A percentile compares a stretch with the other conserved stretches of the same genome.
Conservation (phyloP, 495 filamentous ascomycete species). For the Poronia punctata region DNA sequence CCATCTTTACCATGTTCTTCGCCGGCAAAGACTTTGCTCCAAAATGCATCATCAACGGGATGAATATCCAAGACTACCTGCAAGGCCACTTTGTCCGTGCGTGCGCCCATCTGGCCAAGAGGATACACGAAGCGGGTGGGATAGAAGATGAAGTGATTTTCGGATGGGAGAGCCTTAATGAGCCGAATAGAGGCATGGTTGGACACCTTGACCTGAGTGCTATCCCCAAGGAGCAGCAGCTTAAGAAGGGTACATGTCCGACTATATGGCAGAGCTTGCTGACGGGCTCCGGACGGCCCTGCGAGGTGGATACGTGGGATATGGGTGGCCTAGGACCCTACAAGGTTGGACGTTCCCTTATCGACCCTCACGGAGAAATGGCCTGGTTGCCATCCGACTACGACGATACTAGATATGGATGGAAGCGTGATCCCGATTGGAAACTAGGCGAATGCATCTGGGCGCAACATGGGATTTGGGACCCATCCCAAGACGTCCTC, state of each 20-base stretch:
- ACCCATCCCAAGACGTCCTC: conserved; percentile 68
- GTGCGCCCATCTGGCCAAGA: conserved; percentile 67
- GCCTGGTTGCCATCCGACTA: conserved; percentile 77
- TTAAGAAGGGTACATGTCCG: conserved; percentile 88
- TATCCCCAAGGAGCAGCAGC: conserved; percentile 80
- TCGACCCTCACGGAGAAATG: conserved; percentile 80
- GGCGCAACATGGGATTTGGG: conserved; percentile 97
- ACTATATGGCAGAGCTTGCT: conserved; percentile 93
- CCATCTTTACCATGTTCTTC: conserved; percentile 93
- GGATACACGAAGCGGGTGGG: conserved; percentile 86
- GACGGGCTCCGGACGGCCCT: conserved; percentile 79
- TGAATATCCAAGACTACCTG: conserved; percentile 95
- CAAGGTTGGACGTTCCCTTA: conserved; percentile 71
- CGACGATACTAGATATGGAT: conserved; percentile 84
- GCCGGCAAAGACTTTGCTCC: conserved; percentile 90
- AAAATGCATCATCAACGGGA: conserved; percentile 87
- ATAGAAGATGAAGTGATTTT: conserved; percentile 83
- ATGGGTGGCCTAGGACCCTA: conserved; percentile 90
- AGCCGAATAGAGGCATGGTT: conserved; percentile 84
- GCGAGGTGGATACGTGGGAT: conserved; percentile 84
- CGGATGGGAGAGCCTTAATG: conserved; percentile 93
- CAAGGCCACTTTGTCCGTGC: conserved; percentile 81
- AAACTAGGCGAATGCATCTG: conserved; percentile 88
- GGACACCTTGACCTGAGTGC: conserved; percentile 77
- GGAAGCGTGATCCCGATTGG: conserved; percentile 82